Evolutionary conservation across 495 filamentous ascomycete species (phyloP).

Genomic region (Tuber melanosporum): DNA sequence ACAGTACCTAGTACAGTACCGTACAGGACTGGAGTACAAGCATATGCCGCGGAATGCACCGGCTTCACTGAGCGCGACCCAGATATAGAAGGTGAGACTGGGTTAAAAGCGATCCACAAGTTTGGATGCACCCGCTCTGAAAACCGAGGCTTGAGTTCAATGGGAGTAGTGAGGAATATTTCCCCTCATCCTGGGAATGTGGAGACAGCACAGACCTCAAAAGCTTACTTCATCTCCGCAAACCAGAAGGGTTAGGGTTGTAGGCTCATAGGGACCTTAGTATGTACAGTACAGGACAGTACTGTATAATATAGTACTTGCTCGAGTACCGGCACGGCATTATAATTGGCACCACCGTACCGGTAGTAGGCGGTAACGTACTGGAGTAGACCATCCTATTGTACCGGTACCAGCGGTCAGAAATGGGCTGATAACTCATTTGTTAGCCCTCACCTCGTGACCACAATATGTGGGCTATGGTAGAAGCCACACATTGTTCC

Average conservation of each 20-base stretch:
- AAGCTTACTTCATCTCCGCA: not conserved
- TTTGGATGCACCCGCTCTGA: not conserved
- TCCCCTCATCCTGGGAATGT: not conserved
- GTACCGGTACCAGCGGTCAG: not conserved
- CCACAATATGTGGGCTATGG: not conserved
- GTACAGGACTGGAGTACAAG: not conserved
- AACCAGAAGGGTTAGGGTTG: not conserved
- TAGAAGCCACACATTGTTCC: not conserved
- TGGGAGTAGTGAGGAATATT: not conserved
- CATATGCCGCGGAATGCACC: not conserved
- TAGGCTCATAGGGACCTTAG: not conserved
- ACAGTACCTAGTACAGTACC: too few relatives aligned
- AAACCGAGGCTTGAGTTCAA: not conserved
- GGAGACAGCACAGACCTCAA: not conserved
- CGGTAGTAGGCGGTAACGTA: not conserved
- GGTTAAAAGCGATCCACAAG: not conserved
- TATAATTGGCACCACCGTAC: not conserved
- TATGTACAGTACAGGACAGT: not conserved
- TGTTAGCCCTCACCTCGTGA: not conserved
- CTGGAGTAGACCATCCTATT: not conserved
- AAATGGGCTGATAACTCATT: not conserved
- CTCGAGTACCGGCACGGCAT: not conserved
- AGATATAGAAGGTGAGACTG: not conserved
- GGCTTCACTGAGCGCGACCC: not conserved
- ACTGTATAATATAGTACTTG: too few relatives aligned